Percentiles rank a stretch among this genome's conserved stretches.
These are phyloP conservation scores for Linnemannia schmuckeri DNA, from an alignment of 192 early-diverging fungal genomes.

Conservation along the genomic window DNA sequence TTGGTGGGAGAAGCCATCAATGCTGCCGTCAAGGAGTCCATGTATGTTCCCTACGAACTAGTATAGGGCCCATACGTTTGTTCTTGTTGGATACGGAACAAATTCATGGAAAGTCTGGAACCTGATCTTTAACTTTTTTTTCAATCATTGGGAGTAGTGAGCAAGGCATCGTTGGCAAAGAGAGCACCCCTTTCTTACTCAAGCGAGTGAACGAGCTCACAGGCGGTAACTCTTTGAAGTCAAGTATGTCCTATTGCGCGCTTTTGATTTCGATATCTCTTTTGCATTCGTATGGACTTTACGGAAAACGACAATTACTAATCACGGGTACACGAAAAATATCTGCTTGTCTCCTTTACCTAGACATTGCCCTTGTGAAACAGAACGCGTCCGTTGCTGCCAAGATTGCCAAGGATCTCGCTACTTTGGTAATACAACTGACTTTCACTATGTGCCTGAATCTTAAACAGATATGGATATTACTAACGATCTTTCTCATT, in stretches of 20 bases:
- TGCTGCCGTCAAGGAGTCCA: constrained; percentile 78
- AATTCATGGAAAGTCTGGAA: neutral
- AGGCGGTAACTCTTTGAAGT: constrained; percentile 79
- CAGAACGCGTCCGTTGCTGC: constrained; percentile 91
- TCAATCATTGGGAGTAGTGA: constrained; percentile 40
- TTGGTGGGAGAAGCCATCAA: constrained; percentile 80
- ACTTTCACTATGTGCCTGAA: neutral
- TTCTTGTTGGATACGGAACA: neutral
- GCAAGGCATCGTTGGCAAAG: constrained; percentile 83
- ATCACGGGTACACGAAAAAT: neutral
- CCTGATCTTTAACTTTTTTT: constrained; percentile 8
- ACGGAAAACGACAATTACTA: neutral
- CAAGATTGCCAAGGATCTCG: constrained; percentile 76
- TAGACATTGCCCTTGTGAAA: constrained; percentile 91
- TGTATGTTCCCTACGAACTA: constrained; percentile 40
- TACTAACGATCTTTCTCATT: neutral
- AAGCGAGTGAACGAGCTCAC: constrained; percentile 88
- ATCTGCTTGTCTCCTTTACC: neutral
- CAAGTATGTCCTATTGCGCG: constrained; percentile 66
- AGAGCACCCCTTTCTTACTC: constrained; percentile 95
- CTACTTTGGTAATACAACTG: constrained; percentile 27
- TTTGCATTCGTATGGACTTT: neutral
- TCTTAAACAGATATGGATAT: neutral
- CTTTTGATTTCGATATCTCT: neutral
- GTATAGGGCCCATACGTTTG: neutral